These are phyloP conservation scores for Acanthamoeba royreba DNA, from an alignment of 208 protist genomes.

Conservation along the genomic window DNA sequence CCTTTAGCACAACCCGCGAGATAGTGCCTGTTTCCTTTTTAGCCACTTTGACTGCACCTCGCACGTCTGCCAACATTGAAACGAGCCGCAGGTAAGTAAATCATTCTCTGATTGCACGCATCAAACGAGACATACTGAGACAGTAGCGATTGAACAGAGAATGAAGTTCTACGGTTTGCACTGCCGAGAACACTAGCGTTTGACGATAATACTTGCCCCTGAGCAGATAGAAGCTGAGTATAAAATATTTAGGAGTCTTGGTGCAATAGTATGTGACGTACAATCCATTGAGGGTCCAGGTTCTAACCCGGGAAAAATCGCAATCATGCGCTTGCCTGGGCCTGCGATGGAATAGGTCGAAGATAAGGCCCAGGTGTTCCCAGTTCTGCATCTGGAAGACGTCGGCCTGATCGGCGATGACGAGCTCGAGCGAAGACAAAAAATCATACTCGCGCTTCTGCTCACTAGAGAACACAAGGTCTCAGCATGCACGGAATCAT, in stretches of 20 bases:
- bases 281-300: conserved; percentile 13
- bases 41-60: not conserved
- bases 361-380: conserved; percentile 89
- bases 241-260: no score
- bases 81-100: no score
- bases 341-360: conserved; percentile 85
- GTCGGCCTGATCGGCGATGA: conserved; percentile 91
- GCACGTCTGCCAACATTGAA: not conserved
- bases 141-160: conserved; percentile 83
- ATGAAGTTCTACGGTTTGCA: conserved; percentile 86
- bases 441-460: conserved; percentile 79
- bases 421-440: conserved; percentile 93
- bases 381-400: conserved; percentile 97
- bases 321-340: conserved; percentile 63
- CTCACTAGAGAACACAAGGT: no score
- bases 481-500: not conserved
- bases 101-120: not conserved
- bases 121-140: not conserved
- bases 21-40: conserved; percentile 1
- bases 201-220: conserved; percentile 88
- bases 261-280: no score
- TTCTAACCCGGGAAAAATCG: conserved; percentile 74
- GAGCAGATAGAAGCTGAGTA: no score
- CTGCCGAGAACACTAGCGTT: conserved; percentile 86
- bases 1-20: conserved; percentile 27